phyloP scores from a whole-genome alignment of 1,284 basidiomycete genomes.

The Ceratorhiza oryzae-sativae region DNA sequence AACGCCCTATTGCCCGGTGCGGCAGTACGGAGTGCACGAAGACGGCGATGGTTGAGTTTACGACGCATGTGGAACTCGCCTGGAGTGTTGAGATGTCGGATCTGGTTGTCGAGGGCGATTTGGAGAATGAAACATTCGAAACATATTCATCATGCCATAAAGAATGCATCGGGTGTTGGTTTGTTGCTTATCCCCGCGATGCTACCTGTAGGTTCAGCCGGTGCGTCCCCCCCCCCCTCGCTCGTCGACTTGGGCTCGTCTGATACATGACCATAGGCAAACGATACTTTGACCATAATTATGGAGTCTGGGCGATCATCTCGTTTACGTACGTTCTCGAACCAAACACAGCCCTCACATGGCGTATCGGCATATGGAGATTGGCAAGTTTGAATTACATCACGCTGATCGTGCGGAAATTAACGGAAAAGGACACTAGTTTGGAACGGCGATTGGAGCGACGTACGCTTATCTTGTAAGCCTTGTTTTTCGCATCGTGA shows the following conservation, averaged over 20 bases:
- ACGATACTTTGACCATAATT: not conserved
- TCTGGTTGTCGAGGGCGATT: slow-evolving; percentile 11
- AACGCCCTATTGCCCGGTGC: not conserved
- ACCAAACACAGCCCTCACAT: slow-evolving; percentile 32
- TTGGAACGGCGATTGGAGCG: slow-evolving; percentile 20
- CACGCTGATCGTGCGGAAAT: not conserved
- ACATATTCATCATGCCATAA: slow-evolving; percentile 24
- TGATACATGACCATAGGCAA: slow-evolving; percentile 6
- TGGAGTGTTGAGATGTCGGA: not conserved
- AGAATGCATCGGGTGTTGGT: slow-evolving; percentile 26
- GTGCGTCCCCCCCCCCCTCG: not conserved
- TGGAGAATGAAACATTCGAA: slow-evolving; percentile 30
- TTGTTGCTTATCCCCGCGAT: slow-evolving; percentile 29
- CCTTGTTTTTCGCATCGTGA: not conserved
- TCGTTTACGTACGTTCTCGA: slow-evolving; percentile 32
- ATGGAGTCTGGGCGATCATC: slow-evolving; percentile 35
- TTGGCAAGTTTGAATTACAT: not conserved
- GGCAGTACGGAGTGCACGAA: not conserved
- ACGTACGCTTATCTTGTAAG: slow-evolving; percentile 34
- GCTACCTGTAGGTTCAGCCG: slow-evolving; percentile 1
- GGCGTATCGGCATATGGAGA: slow-evolving; percentile 29
- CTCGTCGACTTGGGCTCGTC: not conserved
- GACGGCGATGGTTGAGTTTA: not conserved
- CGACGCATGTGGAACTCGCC: not conserved
- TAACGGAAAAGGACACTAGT: not conserved